A percentile compares a stretch with the other conserved stretches of the same genome.
phyloP scores from a whole-genome alignment of 345 rosid genomes.

The Rhodamnia rubescens region DNA sequence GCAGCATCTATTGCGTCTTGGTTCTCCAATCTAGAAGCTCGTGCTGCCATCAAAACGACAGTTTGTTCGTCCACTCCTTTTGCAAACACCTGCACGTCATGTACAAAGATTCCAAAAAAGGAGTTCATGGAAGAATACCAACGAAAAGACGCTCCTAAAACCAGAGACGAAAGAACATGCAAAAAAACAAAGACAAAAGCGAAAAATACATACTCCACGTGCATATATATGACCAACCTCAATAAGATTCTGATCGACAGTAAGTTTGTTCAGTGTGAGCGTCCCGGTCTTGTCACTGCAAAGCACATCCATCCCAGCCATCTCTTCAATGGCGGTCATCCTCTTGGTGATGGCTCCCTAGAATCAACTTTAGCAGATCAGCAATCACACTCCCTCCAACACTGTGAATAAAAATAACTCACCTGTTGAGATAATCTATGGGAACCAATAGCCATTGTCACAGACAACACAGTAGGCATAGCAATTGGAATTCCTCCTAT shows the following conservation, averaged over 20 bases:
- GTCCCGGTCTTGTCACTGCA: constrained; percentile 99
- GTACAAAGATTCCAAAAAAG: neutral
- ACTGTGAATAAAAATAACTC: neutral
- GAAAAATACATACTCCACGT: neutral
- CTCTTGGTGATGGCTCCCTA: constrained; percentile 99
- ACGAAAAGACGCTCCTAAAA: neutral
- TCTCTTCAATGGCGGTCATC: constrained; percentile 98
- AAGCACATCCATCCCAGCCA: constrained; percentile 99
- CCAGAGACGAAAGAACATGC: neutral
- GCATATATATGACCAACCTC: constrained; percentile 38
- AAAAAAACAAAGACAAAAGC: neutral
- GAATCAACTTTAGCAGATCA: constrained; percentile 2
- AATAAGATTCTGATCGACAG: constrained; percentile 88
- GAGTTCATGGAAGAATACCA: neutral
- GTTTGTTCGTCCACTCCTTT: constrained; percentile 85
- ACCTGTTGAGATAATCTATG: constrained; percentile 97
- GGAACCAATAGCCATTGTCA: constrained; percentile 98
- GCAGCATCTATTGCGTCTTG: constrained; percentile 98
- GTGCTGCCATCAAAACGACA: constrained; percentile 93
- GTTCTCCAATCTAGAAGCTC: constrained; percentile 84
- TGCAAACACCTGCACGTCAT: constrained; percentile 53
- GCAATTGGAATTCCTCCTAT: constrained; percentile 99
- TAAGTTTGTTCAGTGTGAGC: constrained; percentile 80
- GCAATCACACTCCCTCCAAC: neutral
- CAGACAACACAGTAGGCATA: constrained; percentile 97